A percentile compares a stretch with the other conserved stretches of the same genome.
phyloP scores from a whole-genome alignment of 75 land plant genomes.

The Pinus albicaulis region DNA sequence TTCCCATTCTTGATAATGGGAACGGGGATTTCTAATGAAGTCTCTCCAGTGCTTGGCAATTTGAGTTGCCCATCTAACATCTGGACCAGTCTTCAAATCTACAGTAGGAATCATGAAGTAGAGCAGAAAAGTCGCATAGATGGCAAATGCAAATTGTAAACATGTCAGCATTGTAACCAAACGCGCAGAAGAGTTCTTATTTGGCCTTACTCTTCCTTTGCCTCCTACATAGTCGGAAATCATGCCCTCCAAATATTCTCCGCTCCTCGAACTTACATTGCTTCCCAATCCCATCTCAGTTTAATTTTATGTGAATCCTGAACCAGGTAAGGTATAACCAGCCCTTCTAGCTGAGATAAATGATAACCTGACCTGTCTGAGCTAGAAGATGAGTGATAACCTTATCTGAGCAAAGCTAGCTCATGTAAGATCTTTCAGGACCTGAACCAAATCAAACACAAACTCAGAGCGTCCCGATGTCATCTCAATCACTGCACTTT shows the following conservation, averaged over 20 bases:
- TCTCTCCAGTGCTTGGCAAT: conserved; percentile 74
- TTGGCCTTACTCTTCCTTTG: conserved; percentile 24
- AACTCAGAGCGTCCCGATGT: too few relatives aligned
- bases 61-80: conserved; percentile 63
- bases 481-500: too few relatives aligned
- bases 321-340: not conserved
- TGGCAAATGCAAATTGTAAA: conserved; percentile 82
- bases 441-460: too few relatives aligned
- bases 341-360: not conserved
- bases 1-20: conserved; percentile 20
- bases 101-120: conserved; percentile 93
- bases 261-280: conserved; percentile 29
- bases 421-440: not conserved
- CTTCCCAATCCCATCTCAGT: conserved; percentile 40
- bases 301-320: not conserved
- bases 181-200: conserved; percentile 26
- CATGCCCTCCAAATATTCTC: conserved; percentile 64
- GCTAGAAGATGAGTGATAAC: not conserved
- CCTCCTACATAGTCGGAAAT: conserved; percentile 47
- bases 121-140: conserved; percentile 90
- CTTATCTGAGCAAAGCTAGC: not conserved
- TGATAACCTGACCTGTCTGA: not conserved
- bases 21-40: conserved; percentile 38
- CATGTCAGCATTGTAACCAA: conserved; percentile 74
- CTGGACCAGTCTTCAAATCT: conserved; percentile 66